Base-by-base conservation (phyloP, 306 rosid species). In the Clitoria ternatea region DNA sequence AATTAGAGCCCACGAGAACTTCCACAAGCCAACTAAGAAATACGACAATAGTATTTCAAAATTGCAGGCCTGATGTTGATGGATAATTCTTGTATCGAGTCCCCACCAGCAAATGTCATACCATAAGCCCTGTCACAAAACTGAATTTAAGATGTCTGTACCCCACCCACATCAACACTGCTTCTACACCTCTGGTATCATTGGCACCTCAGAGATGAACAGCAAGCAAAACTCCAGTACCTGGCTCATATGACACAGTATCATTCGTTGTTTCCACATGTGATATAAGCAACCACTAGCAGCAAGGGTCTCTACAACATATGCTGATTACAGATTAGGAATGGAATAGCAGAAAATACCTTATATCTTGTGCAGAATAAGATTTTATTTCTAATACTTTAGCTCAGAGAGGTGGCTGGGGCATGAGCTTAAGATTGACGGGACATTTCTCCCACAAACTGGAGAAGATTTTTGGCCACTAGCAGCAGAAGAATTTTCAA, bases 391-490 rank as follows among this genome's bases (percentile, higher is more conserved):
- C 39, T 81, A 81, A 66, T 81, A 86, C 64, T 86, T 83, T 39
- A 86, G 78, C 80, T 86, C 86, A 47, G 86, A 81, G 7, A 84
- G 48, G 45, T 84, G 87, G 81, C 72, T 68, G 44, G 79, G 66
- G 80, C 85, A 64, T 50, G 87, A 71, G 49, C 77, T 77, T 40
- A 82, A 76, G 68, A 87, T 81, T 43, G 89, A 81, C 22, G 85
- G 87, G 56, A 82, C 77, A 61, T 86, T 84, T 76, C 86, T 79
- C 63, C 88, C 75, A 67, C 91, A 84, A 32, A 82, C 77, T 0
- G 87, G 85, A 27, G 88, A 77, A 42, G 86, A 77, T 61, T 84
- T 79, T 73, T 72, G 70, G 66, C 82, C 72, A 22, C 60, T 69
- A 61, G 82, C 72, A 15, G 73, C 49, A 8, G 75, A 76, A 4